These are phyloP conservation scores for Closterium sp. DNA, from an alignment of 139 green algal species.

Conservation along the genomic window DNA sequence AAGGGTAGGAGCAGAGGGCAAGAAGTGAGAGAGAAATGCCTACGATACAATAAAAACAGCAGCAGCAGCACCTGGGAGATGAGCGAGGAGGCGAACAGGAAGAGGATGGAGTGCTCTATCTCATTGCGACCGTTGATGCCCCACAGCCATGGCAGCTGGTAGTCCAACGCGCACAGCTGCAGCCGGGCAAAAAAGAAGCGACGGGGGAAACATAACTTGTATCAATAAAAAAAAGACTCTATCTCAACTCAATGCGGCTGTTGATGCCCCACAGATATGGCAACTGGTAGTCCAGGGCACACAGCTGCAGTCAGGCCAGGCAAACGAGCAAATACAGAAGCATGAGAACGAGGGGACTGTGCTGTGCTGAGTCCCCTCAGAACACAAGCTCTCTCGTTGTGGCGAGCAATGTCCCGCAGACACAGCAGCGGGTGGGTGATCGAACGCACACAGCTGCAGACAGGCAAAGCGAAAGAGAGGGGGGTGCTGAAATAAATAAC, in stretches of 20 bases:
- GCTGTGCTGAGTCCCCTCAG: no score
- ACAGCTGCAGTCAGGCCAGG: neutral
- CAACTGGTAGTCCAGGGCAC: neutral
- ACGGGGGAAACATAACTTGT: neutral
- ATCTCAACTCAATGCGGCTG: neutral
- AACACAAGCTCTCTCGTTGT: no score
- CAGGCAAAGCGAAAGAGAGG: no score
- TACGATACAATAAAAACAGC: no score
- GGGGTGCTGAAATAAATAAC: no score
- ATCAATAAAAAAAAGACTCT: neutral
- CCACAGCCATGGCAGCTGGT: neutral
- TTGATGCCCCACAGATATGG: neutral
- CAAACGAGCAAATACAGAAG: neutral
- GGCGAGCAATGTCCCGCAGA: neutral
- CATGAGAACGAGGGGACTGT: no score
- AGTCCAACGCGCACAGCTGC: neutral
- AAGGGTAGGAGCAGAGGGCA: neutral
- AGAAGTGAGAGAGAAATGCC: no score
- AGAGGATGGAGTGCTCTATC: neutral
- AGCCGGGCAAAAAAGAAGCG: neutral
- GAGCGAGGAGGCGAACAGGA: neutral
- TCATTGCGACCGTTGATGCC: neutral
- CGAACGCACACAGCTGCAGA: no score
- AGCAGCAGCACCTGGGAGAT: neutral
- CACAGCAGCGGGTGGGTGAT: no score